Evolutionary conservation across 495 filamentous ascomycete species (phyloP).

Genomic region (Cercophora samala): DNA sequence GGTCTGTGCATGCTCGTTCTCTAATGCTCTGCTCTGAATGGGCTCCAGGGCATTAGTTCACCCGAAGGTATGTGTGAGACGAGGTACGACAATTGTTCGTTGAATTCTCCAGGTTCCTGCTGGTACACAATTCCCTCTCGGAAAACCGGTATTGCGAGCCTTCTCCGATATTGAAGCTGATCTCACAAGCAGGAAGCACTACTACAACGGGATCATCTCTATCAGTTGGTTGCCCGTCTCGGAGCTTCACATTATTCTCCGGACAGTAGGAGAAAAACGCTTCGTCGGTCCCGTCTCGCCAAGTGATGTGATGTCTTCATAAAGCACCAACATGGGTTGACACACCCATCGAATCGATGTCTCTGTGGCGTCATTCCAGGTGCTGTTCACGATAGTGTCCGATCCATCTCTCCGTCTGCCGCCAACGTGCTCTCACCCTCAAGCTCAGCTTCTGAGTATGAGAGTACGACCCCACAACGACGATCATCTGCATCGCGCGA

Average conservation of each 20-base stretch:
- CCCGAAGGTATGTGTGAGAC: background rate
- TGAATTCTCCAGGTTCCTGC: background rate
- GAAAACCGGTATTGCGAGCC: background rate
- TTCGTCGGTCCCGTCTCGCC: background rate
- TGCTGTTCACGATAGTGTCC: background rate
- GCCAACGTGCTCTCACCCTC: background rate
- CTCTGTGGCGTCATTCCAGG: slow-evolving; percentile 1
- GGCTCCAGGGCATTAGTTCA: background rate
- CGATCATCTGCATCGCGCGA: background rate
- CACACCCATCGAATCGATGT: background rate
- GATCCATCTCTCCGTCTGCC: slow-evolving; percentile 10
- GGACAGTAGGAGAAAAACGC: background rate
- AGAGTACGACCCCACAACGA: slow-evolving; percentile 14
- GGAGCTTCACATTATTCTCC: background rate
- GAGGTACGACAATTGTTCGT: background rate
- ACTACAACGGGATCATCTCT: slow-evolving; percentile 3
- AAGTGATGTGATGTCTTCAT: background rate
- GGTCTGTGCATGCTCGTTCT: background rate
- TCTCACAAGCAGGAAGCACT: background rate
- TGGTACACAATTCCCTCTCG: background rate
- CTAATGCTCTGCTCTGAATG: background rate
- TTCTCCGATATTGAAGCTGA: background rate
- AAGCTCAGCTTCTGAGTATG: background rate
- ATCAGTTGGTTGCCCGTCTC: slow-evolving; percentile 1
- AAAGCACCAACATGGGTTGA: background rate